These are phyloP conservation scores for Volvariella volvacea DNA, from an alignment of 1,284 basidiomycete genomes.

Conservation along the genomic window DNA sequence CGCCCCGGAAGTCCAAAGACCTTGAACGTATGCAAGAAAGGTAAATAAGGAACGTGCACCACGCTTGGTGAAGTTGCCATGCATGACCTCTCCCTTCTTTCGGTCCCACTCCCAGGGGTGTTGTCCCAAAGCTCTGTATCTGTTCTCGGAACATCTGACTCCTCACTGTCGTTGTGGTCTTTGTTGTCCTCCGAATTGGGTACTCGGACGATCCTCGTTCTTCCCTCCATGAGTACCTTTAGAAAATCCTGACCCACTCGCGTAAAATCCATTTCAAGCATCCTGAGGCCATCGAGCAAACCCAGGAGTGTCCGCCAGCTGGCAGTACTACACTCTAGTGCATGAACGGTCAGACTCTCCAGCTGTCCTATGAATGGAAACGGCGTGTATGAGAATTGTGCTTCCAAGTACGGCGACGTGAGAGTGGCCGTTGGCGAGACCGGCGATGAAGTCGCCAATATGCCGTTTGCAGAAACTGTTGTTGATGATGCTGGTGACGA, in stretches of 20 bases:
- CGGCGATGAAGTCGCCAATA: not conserved
- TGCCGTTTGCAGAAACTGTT: not conserved
- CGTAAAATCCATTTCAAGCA: slow-evolving; percentile 42
- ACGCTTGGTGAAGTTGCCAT: too few relatives aligned
- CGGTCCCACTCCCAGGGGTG: too few relatives aligned
- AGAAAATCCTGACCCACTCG: slow-evolving; percentile 28
- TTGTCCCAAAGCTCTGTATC: not conserved
- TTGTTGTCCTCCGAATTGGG: slow-evolving; percentile 3
- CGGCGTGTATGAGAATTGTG: slow-evolving; percentile 9
- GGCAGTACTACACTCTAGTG: slow-evolving; percentile 34
- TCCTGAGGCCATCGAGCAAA: slow-evolving; percentile 25
- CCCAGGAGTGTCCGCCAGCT: slow-evolving; percentile 33
- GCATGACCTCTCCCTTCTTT: not conserved
- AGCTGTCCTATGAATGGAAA: slow-evolving; percentile 24
- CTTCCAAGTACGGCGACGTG: not conserved
- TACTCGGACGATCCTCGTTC: not conserved
- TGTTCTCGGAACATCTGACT: not conserved
- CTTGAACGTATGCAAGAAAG: slow-evolving; percentile 22
- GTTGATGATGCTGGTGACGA: not conserved
- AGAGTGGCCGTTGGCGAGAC: slow-evolving; percentile 1
- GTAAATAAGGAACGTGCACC: slow-evolving; percentile 16
- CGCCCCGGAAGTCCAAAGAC: slow-evolving; percentile 22
- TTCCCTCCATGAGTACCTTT: slow-evolving; percentile 24
- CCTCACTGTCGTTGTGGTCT: slow-evolving; percentile 4
- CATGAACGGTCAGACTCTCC: slow-evolving; percentile 35